Base-by-base conservation (phyloP, 2,329 filamentous ascomycete genomes). In the Balansia obtecta region DNA sequence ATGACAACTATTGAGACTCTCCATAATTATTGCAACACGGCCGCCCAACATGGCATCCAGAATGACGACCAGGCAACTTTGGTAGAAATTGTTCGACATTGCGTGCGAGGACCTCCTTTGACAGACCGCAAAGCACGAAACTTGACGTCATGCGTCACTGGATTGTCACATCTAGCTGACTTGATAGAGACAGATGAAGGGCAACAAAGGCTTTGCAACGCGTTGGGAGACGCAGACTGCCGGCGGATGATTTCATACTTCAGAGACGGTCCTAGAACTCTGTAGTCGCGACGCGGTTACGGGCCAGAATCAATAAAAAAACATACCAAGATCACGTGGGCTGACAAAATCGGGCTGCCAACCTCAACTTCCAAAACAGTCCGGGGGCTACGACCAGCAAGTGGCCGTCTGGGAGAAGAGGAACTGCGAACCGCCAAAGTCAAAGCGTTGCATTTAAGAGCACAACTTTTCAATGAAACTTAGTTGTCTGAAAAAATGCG, bases 1-100 rank as follows among this genome's bases (percentile, higher is more conserved):
- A 61, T 66, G n/a, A 48, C 57, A 1, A 65, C 61, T 10, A 58
- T 79, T 20, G 59, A 63, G n/a, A 55, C 61, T 0, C 68, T 76
- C 50, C 61, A 63, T 48, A 56, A 56, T 44, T 62, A 67, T 51
- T 55, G 39, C 32, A 48, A 10, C 11, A 39, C 16, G 39, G n/a
- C 18, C 18, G 40, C 43, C 7, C 33, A 34, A n/a, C n/a, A 33
- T 18, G 12, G 20, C 18, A 10, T 18, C 37, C 37, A 37, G 22
- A n/a, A 12, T 16, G 27, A 40, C 15, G 45, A 51, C 27, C 48
- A 34, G 13, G 37, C 13, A 12, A 48, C 38, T 18, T 40, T 27
- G 12, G 39, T 12, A 34, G 45, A 44, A 11, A 45, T 54, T 40
- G 12, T 52, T 8, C 45, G 50, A 9, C 53, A 55, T 43, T 66